These are phyloP conservation scores for Chytriomyces hyalinus DNA, from an alignment of 192 early-diverging fungal genomes.

Conservation along the genomic window DNA sequence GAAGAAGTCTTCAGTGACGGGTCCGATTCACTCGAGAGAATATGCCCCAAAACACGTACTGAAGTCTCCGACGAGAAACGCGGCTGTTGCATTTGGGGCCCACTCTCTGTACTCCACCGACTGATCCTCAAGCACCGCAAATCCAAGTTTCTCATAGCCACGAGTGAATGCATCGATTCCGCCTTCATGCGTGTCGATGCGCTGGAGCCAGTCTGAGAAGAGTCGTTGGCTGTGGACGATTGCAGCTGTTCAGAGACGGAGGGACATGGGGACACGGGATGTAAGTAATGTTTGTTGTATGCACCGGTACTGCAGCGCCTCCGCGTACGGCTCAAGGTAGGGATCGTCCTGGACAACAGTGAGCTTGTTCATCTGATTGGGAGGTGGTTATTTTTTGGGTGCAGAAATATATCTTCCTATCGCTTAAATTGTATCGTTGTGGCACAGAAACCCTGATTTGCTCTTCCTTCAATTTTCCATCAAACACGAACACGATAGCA, in stretches of 20 bases:
- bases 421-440: neutral
- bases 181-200: constrained; percentile 72
- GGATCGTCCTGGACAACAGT: constrained; percentile 72
- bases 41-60: constrained; percentile 54
- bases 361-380: constrained; percentile 5
- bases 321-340: constrained; percentile 76
- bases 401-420: neutral
- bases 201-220: constrained; percentile 73
- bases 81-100: constrained; percentile 83
- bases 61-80: constrained; percentile 91
- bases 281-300: neutral
- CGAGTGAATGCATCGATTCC: constrained; percentile 85
- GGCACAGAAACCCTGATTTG: neutral
- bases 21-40: neutral
- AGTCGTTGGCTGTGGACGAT: constrained; percentile 7
- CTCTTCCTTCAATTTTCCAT: neutral
- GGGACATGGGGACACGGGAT: neutral
- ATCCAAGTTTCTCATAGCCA: constrained; percentile 81
- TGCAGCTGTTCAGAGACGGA: neutral
- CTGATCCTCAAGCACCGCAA: constrained; percentile 62
- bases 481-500: neutral
- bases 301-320: constrained; percentile 66
- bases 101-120: constrained; percentile 89
- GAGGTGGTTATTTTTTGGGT: neutral
- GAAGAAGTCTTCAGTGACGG: neutral